phyloP scores from a whole-genome alignment of 495 filamentous ascomycete genomes.

The Aspergillus homomorphus region DNA sequence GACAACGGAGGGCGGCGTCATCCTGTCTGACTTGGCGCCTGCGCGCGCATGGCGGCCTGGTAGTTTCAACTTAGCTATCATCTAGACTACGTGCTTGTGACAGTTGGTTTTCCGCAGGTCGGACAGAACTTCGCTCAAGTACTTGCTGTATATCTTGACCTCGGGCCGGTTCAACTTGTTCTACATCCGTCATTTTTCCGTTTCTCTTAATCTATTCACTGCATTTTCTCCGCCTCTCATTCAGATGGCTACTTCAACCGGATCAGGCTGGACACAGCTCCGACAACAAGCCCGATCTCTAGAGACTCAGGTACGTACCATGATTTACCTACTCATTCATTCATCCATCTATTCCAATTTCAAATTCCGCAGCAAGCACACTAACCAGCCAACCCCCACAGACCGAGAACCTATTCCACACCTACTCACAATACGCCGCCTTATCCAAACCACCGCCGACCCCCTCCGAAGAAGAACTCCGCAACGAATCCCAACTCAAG shows the following conservation, averaged over 20 bases:
- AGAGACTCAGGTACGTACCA: conserved; percentile 89
- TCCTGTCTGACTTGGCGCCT: background rate
- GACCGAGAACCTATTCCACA: conserved; percentile 93
- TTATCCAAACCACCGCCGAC: conserved; percentile 74
- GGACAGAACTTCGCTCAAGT: background rate
- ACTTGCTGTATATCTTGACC: too few relatives aligned
- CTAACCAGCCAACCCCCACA: conserved; percentile 30
- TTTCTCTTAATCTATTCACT: conserved; percentile 3
- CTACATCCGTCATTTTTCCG: background rate
- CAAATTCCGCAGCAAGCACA: background rate
- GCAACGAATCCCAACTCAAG: conserved; percentile 75
- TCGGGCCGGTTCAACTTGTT: too few relatives aligned
- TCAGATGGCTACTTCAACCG: conserved; percentile 70
- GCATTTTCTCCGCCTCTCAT: background rate
- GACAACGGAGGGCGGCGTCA: background rate
- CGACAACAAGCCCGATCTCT: conserved; percentile 87
- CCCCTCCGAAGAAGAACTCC: conserved; percentile 79
- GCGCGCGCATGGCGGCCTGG: too few relatives aligned
- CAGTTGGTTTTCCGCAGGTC: background rate
- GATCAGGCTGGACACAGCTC: conserved; percentile 91
- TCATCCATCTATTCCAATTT: background rate
- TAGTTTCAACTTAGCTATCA: too few relatives aligned
- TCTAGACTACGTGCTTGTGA: background rate
- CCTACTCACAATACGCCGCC: conserved; percentile 91
- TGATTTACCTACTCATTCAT: conserved; percentile 3